phyloP scores from a whole-genome alignment of 192 early-diverging fungal genomes.

The Coemansia sp. region DNA sequence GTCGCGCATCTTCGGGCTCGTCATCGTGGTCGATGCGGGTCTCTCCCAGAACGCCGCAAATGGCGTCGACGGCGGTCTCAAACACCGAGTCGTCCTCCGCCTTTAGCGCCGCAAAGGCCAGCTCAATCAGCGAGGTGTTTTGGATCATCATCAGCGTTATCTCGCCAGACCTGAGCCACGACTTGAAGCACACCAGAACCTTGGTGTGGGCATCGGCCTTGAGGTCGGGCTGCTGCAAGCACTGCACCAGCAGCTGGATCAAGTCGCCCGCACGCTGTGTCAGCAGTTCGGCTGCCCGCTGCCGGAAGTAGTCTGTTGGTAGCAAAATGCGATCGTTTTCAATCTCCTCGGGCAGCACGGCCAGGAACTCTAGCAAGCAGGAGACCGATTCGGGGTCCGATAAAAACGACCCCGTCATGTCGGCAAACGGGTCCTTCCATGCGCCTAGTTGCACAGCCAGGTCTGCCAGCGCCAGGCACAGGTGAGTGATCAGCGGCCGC shows the following conservation, averaged over 20 bases:
- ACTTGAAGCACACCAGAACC: constrained; percentile 71
- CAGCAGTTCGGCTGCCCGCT: constrained; percentile 61
- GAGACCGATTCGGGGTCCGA: constrained; percentile 59
- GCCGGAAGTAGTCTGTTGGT: constrained; percentile 59
- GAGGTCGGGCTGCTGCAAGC: constrained; percentile 60
- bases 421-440: constrained; percentile 78
- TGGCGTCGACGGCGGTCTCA: constrained; percentile 81
- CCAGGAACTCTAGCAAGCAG: constrained; percentile 77
- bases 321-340: constrained; percentile 64
- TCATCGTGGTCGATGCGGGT: constrained; percentile 54
- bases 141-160: constrained; percentile 63
- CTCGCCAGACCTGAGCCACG: constrained; percentile 83
- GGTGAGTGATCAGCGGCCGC: constrained; percentile 70
- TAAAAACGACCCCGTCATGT: constrained; percentile 71
- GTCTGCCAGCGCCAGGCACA: constrained; percentile 81
- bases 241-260: constrained; percentile 66
- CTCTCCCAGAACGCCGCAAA: constrained; percentile 77
- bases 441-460: constrained; percentile 74
- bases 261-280: constrained; percentile 67
- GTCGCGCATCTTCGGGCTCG: constrained; percentile 50
- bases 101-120: constrained; percentile 72
- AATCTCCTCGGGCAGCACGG: constrained; percentile 86
- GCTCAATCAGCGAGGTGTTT: constrained; percentile 62
- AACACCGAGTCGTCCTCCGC: constrained; percentile 63
- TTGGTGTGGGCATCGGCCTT: constrained; percentile 61